Evolutionary conservation across 1,139 yeast genomes (phyloP).

Genomic region (Sugiyamaella japonica): DNA sequence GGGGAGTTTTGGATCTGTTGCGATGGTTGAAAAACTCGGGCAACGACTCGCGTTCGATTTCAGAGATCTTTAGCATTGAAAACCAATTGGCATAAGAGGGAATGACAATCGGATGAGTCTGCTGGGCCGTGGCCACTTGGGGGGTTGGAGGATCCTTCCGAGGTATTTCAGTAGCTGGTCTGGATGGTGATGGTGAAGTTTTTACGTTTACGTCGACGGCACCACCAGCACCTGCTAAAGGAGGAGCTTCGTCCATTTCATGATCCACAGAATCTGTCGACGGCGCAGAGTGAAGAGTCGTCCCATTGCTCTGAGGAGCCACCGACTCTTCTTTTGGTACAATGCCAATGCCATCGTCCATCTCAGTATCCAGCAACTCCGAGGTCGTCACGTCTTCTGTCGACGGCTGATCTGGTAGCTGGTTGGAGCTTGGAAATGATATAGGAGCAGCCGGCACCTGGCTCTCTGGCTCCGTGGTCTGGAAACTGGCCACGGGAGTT

Average conservation of each 20-base stretch:
- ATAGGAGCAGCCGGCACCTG: constrained; percentile 4
- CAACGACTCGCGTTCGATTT: constrained; percentile 65
- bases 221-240: background rate
- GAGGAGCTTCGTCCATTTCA: constrained; percentile 14
- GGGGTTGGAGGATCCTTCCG: constrained; percentile 5
- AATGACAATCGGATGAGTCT: constrained; percentile 84
- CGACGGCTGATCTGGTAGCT: constrained; percentile 13
- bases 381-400: background rate
- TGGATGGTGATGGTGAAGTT: background rate
- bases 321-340: constrained; percentile 3
- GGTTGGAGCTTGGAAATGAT: constrained; percentile 8
- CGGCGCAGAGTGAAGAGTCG: background rate
- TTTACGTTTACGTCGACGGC: background rate
- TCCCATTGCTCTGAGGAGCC: background rate
- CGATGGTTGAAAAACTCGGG: constrained; percentile 76
- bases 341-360: background rate
- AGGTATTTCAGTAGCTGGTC: constrained; percentile 4
- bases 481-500: constrained; percentile 4
- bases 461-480: background rate
- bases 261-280: background rate
- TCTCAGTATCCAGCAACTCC: constrained; percentile 5
- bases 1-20: constrained; percentile 70
- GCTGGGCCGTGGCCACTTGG: constrained; percentile 41
- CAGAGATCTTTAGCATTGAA: constrained; percentile 66
- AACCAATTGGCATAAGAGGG: constrained; percentile 97